Evolutionary conservation across 129 eudicot genomes (phyloP).

Genomic region (Tagetes erecta): DNA sequence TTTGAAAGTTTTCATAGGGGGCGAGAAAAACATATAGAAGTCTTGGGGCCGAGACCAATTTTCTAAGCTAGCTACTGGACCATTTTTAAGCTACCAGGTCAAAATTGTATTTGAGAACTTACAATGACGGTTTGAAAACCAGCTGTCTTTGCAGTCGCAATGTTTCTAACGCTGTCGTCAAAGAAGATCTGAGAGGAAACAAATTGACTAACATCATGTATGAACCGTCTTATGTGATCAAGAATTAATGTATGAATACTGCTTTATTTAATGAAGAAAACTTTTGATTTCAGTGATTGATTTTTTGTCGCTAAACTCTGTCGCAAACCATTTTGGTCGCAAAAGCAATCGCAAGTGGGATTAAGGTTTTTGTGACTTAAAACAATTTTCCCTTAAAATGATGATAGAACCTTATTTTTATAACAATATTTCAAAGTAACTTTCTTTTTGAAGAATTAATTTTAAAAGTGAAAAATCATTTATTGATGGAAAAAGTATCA

Average conservation of each 20-base stretch:
- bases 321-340: neutral
- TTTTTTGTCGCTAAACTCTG: neutral
- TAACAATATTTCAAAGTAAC: neutral
- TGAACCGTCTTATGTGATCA: constrained; percentile 4
- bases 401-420: neutral
- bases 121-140: constrained; percentile 89
- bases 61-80: too few relatives aligned
- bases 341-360: neutral
- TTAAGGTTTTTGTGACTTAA: neutral
- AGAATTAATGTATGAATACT: neutral
- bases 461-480: too few relatives aligned
- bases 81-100: too few relatives aligned
- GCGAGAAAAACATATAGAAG: too few relatives aligned
- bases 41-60: too few relatives aligned
- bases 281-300: neutral
- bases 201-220: constrained; percentile 8
- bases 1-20: too few relatives aligned
- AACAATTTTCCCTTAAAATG: too few relatives aligned
- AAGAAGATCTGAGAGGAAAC: constrained; percentile 64
- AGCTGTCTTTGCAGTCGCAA: constrained; percentile 77
- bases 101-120: constrained; percentile 31
- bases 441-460: neutral
- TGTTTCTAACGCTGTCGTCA: constrained; percentile 84
- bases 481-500: too few relatives aligned
- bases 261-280: neutral